Evolutionary conservation across 1,284 basidiomycete genomes (phyloP), one percentile per base, ranked within the genome.

Genomic region (Caloboletus firmus): DNA sequence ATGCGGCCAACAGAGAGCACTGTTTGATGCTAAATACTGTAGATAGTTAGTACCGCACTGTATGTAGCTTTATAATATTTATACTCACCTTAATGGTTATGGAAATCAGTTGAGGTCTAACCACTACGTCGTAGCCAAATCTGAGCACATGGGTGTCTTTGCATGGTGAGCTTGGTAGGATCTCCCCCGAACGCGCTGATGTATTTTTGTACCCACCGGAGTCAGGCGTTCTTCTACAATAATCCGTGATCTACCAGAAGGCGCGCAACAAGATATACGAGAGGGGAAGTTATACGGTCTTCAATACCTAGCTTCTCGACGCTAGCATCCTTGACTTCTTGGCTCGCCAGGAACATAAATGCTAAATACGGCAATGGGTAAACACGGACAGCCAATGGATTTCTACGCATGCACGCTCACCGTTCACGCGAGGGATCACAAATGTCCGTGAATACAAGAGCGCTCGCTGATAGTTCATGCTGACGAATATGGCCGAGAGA

Each of bases 281-380:
- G 43, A 9, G 26, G 7, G 13, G 5, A 17, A 30, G 8, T 69
- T 78, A 60, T 57, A 82, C 81, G 79, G 59, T 82, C 80, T 49
- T 74, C 74, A 3, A 84, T 65, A 5, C 83, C 83, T 1, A 82
- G 63, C 60, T 85, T 85, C 2, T 78, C 76, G 2, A 81, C 67
- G 2, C 80, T 79, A 8, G 78, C 81, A 12, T 69, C 74, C 45
- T 74, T 72, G 22, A 80, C 75, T 59, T 83, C 78, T 53, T 78
- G 62, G 18, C 81, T 71, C 3, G 75, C 76, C 39, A 82, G 59
- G 60, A 83, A 83, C 0, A 80, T 80, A 56, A 75, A 76, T 0
- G 72, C 71, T 76, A 39, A 50, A 20, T 5, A 36, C 5, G 10
- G 4, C 17, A 10, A 13, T 35, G 7, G 8, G 32, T 24, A 12